Percentiles rank a stretch among this genome's conserved stretches.
These are phyloP conservation scores for Triglochin maritima DNA, from an alignment of 106 monocot genomes.

Conservation along the genomic window DNA sequence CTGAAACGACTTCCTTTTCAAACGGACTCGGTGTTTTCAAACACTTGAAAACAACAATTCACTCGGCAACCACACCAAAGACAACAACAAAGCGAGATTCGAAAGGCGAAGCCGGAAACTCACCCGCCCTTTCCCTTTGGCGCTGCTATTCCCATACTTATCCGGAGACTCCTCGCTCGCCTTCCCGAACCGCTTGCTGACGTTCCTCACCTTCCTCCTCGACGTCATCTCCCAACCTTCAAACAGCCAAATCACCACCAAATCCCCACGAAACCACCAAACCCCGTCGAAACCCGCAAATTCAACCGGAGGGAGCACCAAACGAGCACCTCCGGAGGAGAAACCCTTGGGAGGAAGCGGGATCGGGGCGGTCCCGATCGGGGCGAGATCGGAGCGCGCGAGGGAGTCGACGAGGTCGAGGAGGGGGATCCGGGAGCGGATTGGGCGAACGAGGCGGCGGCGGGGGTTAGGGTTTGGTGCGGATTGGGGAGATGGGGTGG, in stretches of 20 bases:
- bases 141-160: slow-evolving; percentile 9
- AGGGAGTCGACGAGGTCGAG: too few species aligned
- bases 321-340: too few species aligned
- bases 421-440: not conserved
- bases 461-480: not conserved
- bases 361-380: too few species aligned
- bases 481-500: not conserved
- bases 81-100: not conserved
- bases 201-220: slow-evolving; percentile 14
- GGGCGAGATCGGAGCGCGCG: too few species aligned
- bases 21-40: not conserved
- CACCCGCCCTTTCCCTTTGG: slow-evolving; percentile 27
- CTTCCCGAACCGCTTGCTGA: slow-evolving; percentile 18
- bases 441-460: not conserved
- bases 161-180: slow-evolving; percentile 19
- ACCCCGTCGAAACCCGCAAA: too few species aligned
- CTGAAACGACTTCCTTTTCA: not conserved
- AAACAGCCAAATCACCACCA: too few species aligned
- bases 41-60: not conserved
- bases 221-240: slow-evolving; percentile 17
- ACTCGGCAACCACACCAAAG: too few species aligned
- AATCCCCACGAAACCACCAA: too few species aligned
- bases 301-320: too few species aligned
- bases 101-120: slow-evolving; percentile 3
- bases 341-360: too few species aligned